Percentiles rank a stretch among this genome's conserved stretches.
These are phyloP conservation scores for Diaporthe nobilis DNA, from an alignment of 2,329 filamentous ascomycete genomes.

Conservation along the genomic window DNA sequence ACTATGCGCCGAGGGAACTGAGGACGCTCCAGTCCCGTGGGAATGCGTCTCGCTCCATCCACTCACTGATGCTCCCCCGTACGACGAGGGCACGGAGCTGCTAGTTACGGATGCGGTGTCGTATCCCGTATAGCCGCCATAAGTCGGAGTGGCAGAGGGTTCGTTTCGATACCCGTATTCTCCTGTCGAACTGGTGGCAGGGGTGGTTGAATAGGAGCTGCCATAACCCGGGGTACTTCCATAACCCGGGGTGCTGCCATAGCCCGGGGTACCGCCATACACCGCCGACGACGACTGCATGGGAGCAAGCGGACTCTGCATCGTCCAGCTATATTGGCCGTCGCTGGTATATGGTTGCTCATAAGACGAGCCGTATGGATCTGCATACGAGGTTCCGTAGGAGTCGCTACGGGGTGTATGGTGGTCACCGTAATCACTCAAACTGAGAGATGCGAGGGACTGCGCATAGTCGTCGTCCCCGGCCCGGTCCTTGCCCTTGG, in stretches of 20 bases:
- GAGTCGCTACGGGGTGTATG: background rate
- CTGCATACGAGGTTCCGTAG: background rate
- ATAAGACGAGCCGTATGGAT: background rate
- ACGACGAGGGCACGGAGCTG: slow-evolving; percentile 15
- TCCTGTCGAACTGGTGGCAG: slow-evolving; percentile 8
- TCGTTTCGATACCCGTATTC: background rate
- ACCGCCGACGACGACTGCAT: background rate
- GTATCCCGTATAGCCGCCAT: background rate
- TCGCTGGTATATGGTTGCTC: background rate
- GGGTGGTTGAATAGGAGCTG: background rate
- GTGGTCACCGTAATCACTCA: slow-evolving; percentile 1
- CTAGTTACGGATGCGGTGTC: background rate
- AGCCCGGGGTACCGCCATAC: background rate
- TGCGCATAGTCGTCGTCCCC: background rate
- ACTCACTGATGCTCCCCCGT: background rate
- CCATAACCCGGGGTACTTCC: background rate
- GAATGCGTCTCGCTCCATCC: background rate
- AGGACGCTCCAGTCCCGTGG: background rate
- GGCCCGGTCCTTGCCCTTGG: slow-evolving; percentile 22
- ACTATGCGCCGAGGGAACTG: slow-evolving; percentile 19
- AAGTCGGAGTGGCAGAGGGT: background rate
- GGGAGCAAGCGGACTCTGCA: background rate
- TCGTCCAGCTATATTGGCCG: background rate
- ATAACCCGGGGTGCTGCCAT: background rate
- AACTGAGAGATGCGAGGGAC: slow-evolving; percentile 12